Conservation (phyloP, 495 filamentous ascomycete species). For the Penicillium cataractarum region DNA sequence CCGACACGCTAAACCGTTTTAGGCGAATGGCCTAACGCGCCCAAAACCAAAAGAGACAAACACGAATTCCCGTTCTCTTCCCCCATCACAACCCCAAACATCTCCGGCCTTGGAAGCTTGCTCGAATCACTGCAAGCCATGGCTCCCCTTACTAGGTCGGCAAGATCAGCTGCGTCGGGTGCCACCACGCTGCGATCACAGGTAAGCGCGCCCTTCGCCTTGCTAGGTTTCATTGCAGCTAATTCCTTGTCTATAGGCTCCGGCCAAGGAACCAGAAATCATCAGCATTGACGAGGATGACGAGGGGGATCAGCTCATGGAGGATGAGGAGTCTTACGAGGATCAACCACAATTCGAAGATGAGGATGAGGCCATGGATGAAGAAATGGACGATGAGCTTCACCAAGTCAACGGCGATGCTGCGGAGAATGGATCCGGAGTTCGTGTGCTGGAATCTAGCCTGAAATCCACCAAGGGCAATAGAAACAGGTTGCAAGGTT, state of each 20-base stretch:
- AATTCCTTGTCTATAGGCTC: slow-evolving; percentile 27
- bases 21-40: slow-evolving; percentile 38
- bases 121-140: slow-evolving; percentile 19
- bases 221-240: slow-evolving; percentile 9
- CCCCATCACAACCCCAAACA: slow-evolving; percentile 17
- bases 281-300: slow-evolving; percentile 50
- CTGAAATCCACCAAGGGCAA: slow-evolving; percentile 22
- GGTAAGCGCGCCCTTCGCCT: slow-evolving; percentile 14
- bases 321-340: slow-evolving; percentile 27
- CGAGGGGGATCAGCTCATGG: slow-evolving; percentile 35
- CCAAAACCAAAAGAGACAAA: slow-evolving; percentile 43
- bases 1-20: slow-evolving; percentile 36
- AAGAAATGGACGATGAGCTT: slow-evolving; percentile 32
- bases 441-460: slow-evolving; percentile 24
- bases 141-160: slow-evolving; percentile 37
- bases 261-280: slow-evolving; percentile 37
- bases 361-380: slow-evolving; percentile 25
- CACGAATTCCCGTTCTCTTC: slow-evolving; percentile 25
- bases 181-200: slow-evolving; percentile 19
- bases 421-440: slow-evolving; percentile 24
- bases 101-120: slow-evolving; percentile 10
- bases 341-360: slow-evolving; percentile 22
- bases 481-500: slow-evolving; percentile 22
- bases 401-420: slow-evolving; percentile 29
- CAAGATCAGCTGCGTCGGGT: slow-evolving; percentile 15